phyloP scores from a whole-genome alignment of 1,284 basidiomycete genomes.

The Cutaneotrichosporon sp. region DNA sequence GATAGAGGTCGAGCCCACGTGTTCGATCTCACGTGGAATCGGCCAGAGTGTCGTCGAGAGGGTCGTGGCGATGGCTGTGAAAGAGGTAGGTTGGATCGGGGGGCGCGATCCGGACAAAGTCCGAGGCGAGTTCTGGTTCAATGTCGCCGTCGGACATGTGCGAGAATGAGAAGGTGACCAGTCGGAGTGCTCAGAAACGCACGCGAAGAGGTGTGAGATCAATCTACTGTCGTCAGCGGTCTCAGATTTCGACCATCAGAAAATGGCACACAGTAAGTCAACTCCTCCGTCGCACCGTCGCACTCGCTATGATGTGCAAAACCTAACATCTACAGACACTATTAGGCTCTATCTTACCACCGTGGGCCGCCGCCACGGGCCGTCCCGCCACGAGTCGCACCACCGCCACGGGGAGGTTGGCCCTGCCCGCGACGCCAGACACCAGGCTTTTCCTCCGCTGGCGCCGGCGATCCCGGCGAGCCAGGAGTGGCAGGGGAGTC shows the following conservation, averaged over 20 bases:
- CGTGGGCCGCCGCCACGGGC: constrained; percentile 2
- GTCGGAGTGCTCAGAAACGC: background rate
- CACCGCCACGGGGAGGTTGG: constrained; percentile 57
- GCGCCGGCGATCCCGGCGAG: background rate
- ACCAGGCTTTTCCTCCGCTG: constrained; percentile 3
- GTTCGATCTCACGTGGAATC: constrained; percentile 19
- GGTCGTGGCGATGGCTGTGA: constrained; percentile 16
- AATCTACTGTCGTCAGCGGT: background rate
- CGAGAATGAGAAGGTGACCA: background rate
- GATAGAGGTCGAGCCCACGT: constrained; percentile 33
- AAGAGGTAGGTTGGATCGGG: constrained; percentile 26
- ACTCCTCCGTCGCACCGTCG: background rate
- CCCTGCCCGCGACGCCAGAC: constrained; percentile 45
- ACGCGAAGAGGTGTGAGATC: background rate
- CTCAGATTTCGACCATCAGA: background rate
- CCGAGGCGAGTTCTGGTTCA: background rate
- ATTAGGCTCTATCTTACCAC: constrained; percentile 13
- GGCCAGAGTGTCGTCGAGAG: constrained; percentile 7
- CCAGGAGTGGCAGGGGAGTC: constrained; percentile 4
- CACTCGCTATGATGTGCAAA: constrained; percentile 1
- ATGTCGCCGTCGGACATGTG: too few relatives aligned
- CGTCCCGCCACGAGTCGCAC: constrained; percentile 36
- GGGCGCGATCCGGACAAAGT: background rate
- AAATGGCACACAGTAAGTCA: background rate
- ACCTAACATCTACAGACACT: constrained; percentile 9